Conservation (phyloP, 768 basidiomycete genomes). For the Boletus huronensis region DNA sequence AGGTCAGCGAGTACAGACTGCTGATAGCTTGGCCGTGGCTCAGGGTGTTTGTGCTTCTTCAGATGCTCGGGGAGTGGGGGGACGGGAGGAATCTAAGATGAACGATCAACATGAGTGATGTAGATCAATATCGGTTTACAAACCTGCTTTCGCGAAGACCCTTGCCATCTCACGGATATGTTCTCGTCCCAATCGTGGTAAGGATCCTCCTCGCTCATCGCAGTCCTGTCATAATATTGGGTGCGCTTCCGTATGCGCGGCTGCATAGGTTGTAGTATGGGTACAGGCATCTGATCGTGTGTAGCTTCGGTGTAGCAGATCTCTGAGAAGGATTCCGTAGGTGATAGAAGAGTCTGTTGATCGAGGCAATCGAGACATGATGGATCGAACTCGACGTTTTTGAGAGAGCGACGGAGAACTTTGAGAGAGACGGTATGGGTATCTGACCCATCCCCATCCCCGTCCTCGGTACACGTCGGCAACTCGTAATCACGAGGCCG, state of each 20-base stretch:
- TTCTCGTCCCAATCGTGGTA: constrained; percentile 37
- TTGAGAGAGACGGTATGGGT: constrained; percentile 29
- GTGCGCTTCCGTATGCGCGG: constrained; percentile 31
- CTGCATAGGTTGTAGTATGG: constrained; percentile 30
- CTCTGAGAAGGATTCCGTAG: constrained; percentile 41
- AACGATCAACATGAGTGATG: constrained; percentile 1
- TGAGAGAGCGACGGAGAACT: constrained; percentile 34
- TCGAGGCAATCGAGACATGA: constrained; percentile 41
- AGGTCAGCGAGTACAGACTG: constrained; percentile 31
- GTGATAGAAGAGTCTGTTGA: constrained; percentile 39
- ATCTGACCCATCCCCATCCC: constrained; percentile 26
- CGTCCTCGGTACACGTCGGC: constrained; percentile 30
- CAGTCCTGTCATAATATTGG: constrained; percentile 30
- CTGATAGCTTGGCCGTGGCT: constrained; percentile 27
- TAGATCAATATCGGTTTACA: constrained; percentile 3
- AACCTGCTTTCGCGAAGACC: constrained; percentile 17
- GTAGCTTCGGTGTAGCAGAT: constrained; percentile 41
- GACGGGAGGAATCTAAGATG: constrained; percentile 21
- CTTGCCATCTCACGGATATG: constrained; percentile 25
- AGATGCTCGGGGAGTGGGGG: constrained; percentile 29
- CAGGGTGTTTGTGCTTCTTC: constrained; percentile 9
- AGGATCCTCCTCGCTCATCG: constrained; percentile 34
- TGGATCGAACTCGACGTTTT: constrained; percentile 38
- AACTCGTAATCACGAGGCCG: constrained; percentile 34
- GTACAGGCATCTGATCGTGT: constrained; percentile 30